Conservation (phyloP, 371 early-diverging fungal species). For the Mucor racemosus region DNA sequence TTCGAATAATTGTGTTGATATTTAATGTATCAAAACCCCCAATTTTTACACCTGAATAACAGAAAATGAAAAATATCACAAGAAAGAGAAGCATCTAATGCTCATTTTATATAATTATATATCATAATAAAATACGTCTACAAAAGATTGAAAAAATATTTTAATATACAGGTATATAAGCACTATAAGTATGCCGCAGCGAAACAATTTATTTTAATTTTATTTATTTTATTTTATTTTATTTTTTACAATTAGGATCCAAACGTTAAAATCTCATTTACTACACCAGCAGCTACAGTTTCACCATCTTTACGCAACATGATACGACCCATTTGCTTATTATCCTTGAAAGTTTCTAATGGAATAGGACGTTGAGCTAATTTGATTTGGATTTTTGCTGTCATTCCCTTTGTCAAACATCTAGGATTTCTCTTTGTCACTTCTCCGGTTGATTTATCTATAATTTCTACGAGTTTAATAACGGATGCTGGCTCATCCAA, state of each 20-base stretch:
- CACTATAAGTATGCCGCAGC: no score
- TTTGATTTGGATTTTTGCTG: slow-evolving; percentile 85
- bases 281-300: slow-evolving; percentile 94
- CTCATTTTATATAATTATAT: no score
- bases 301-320: slow-evolving; percentile 85
- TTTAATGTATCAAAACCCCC: no score
- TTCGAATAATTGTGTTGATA: no score
- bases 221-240: no score
- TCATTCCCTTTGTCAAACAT: slow-evolving; percentile 76
- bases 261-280: slow-evolving; percentile 61
- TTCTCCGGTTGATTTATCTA: slow-evolving; percentile 88
- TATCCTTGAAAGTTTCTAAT: slow-evolving; percentile 82
- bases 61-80: no score
- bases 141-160: no score
- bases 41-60: no score
- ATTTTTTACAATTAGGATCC: slow-evolving; percentile 31
- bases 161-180: no score
- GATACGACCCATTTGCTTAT: slow-evolving; percentile 89
- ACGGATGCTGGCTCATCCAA: slow-evolving; percentile 80
- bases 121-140: no score
- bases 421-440: slow-evolving; percentile 84
- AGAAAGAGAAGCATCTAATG: no score
- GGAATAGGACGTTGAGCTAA: slow-evolving; percentile 75
- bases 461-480: slow-evolving; percentile 67
- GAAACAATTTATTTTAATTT: no score